phyloP scores from a whole-genome alignment of 23 red algal genomes.

The Cyanidiococcus yangmingshanensis region DNA sequence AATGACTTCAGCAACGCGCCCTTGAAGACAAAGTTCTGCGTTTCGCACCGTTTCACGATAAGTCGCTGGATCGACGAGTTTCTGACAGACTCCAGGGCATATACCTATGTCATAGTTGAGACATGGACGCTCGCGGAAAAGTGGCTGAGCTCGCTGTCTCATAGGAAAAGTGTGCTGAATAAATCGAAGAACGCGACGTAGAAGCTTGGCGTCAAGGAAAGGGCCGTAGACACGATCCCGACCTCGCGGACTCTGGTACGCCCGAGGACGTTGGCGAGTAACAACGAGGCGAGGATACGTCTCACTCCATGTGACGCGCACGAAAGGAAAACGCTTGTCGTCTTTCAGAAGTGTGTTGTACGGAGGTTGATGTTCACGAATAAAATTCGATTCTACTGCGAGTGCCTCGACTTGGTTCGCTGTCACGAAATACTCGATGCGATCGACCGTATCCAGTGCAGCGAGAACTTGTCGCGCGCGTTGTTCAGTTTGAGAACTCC shows the following conservation, averaged over 20 bases:
- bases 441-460: slow-evolving; percentile 20
- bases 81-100: slow-evolving; percentile 72
- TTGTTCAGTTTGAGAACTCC: not conserved
- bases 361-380: slow-evolving; percentile 30
- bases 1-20: slow-evolving; percentile 35
- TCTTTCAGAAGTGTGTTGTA: slow-evolving; percentile 69
- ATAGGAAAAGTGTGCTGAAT: slow-evolving; percentile 43
- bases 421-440: slow-evolving; percentile 44
- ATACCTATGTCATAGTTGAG: slow-evolving; percentile 65
- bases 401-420: slow-evolving; percentile 51
- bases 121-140: slow-evolving; percentile 48
- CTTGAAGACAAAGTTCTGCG: slow-evolving; percentile 46
- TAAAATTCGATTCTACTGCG: slow-evolving; percentile 48
- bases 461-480: slow-evolving; percentile 26
- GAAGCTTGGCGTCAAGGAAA: slow-evolving; percentile 37
- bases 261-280: slow-evolving; percentile 10
- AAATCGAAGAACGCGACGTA: slow-evolving; percentile 30
- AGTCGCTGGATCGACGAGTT: slow-evolving; percentile 27
- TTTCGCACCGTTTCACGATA: slow-evolving; percentile 35
- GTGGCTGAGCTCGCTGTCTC: slow-evolving; percentile 32
- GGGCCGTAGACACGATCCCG: slow-evolving; percentile 55
- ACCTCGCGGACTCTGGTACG: not conserved
- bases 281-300: slow-evolving; percentile 45
- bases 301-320: slow-evolving; percentile 43
- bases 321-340: slow-evolving; percentile 67